phyloP scores from a whole-genome alignment of 352 stramenopile genomes.

The Phytopythium oedochilum region DNA sequence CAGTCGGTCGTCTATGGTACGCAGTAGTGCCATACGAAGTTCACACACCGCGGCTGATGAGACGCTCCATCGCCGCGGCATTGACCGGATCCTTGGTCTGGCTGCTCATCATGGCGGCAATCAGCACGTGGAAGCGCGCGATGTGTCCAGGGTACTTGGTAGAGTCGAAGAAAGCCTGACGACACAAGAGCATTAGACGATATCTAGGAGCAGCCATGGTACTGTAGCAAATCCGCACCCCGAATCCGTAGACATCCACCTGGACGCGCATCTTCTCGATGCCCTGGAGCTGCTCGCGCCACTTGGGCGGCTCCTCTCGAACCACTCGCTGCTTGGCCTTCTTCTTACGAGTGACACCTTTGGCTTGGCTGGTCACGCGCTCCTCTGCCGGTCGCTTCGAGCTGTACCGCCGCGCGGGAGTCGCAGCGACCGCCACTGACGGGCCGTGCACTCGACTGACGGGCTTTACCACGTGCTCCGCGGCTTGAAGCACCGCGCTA shows the following conservation, averaged over 20 bases:
- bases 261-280: slow-evolving; percentile 74
- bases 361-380: no score
- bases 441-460: no score
- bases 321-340: slow-evolving; percentile 20
- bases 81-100: slow-evolving; percentile 96
- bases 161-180: slow-evolving; percentile 35
- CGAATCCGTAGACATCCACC: slow-evolving; percentile 67
- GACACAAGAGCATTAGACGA: no score
- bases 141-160: slow-evolving; percentile 33
- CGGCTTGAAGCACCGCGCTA: no score
- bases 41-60: slow-evolving; percentile 45
- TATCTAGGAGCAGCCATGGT: no score
- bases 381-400: not conserved
- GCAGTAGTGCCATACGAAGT: no score
- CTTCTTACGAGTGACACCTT: no score
- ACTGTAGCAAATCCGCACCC: no score
- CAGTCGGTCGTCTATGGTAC: no score
- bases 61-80: slow-evolving; percentile 60
- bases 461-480: no score
- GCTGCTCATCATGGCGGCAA: slow-evolving; percentile 95
- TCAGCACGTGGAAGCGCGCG: slow-evolving; percentile 90
- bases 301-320: slow-evolving; percentile 31
- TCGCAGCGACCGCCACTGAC: slow-evolving; percentile 5
- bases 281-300: slow-evolving; percentile 49
- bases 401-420: not conserved